Evolutionary conservation across 2,329 filamentous ascomycete species (phyloP).

Genomic region (Colletotrichum orbiculare): DNA sequence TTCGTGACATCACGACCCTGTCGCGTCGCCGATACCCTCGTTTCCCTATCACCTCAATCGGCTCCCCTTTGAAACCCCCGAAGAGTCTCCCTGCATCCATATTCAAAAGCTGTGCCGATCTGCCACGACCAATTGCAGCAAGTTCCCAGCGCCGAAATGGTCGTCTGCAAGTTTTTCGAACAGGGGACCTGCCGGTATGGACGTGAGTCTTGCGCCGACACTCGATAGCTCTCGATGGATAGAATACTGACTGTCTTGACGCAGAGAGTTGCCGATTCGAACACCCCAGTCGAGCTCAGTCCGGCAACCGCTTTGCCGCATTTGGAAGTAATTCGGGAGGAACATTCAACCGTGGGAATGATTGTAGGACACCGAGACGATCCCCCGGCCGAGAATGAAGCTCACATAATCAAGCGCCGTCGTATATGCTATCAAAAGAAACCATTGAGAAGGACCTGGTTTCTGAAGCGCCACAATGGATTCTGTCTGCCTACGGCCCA

Average conservation of each 20-base stretch:
- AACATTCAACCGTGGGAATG: conserved; percentile 34
- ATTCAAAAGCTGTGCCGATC: too few species aligned
- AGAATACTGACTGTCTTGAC: conserved; percentile 1
- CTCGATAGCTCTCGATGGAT: not conserved
- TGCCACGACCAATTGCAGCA: not conserved
- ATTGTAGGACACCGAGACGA: conserved; percentile 14
- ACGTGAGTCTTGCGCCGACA: conserved; percentile 50
- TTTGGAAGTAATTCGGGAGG: conserved; percentile 36
- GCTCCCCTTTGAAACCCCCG: not conserved
- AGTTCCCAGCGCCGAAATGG: conserved; percentile 43
- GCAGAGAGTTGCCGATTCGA: conserved; percentile 66
- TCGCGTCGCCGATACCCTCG: too few species aligned
- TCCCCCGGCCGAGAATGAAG: not conserved
- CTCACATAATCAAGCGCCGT: conserved; percentile 33
- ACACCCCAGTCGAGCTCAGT: conserved; percentile 54
- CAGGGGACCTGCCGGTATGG: conserved; percentile 65
- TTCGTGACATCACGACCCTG: too few species aligned
- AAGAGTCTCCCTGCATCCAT: not conserved
- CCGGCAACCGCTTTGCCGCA: conserved; percentile 36
- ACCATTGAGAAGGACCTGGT: conserved; percentile 75
- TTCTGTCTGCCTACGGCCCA: conserved; percentile 87
- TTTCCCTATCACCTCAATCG: too few species aligned
- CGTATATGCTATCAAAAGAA: conserved; percentile 66
- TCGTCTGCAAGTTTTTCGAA: conserved; percentile 60
- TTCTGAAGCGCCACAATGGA: conserved; percentile 81